Evolutionary conservation across 129 eudicot species (phyloP), one percentile per base, ranked within the genome.

Genomic region (Lonicera japonica): DNA sequence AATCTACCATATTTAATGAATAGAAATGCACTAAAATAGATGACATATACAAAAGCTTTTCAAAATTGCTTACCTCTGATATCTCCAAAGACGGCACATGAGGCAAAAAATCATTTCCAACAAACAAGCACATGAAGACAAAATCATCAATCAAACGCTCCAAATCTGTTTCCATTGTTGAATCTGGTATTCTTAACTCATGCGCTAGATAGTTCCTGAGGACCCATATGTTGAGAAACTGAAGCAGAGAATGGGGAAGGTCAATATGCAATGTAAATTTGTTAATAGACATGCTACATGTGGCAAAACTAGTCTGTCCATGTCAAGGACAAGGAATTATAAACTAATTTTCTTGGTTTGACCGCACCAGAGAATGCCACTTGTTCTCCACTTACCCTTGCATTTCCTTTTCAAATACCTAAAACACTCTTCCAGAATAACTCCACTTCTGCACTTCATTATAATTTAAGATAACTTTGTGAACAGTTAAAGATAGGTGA

Each of bases 91-190:
- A 65, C 18, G 78, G 85, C 56, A 80, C 48, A 23, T 56, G 75
- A 11, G 85, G 81, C 38, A 80, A 57, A 67, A 74, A 75, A 57
- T 80, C 85, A 66, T 77, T 77, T 25, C 82, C 82, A 61, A 77
- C 77, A 66, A 77, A 77, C 53, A 77, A 21, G 45, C 84, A 79
- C 71, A 79, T 79, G 74, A 79, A 75, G 46, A 79, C 73, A 71
- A 80, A 79, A 63, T 80, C 85, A 67, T 80, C 85, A 22, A 80
- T 68, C 14, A 80, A 63, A 14, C 81, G 78, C 40, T 80, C 85
- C 25, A 75, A 52, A 54, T 80, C 75, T 19, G 62, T 15, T 14
- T 58, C 19, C 41, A 55, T 55, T 8, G 60, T 34, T 29, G 55
- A 25, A 60, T 58, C 63, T 56, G 70, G 75, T 18, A 66, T 66